A percentile compares a stretch with the other conserved stretches of the same genome.
Conservation (phyloP, 2,329 filamentous ascomycete species). For the Macrophomina pseudophaseolina region DNA sequence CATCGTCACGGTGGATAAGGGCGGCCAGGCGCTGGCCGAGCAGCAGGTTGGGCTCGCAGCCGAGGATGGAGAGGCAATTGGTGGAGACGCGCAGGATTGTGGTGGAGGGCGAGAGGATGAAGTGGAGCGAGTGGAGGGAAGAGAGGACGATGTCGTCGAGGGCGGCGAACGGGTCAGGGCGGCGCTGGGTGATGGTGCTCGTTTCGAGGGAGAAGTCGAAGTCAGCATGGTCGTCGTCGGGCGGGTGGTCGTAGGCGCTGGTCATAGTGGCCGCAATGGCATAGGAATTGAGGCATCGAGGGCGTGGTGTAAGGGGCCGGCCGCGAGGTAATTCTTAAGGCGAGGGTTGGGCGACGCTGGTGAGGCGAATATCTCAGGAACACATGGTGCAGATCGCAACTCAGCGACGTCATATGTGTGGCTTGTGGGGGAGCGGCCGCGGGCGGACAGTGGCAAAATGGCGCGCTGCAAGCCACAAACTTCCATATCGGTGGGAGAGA, state of each 20-base stretch:
- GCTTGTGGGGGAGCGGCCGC: neutral
- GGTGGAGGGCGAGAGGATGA: conserved; percentile 16
- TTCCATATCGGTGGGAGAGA: conserved; percentile 1
- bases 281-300: neutral
- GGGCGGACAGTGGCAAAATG: conserved; percentile 1
- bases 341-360: neutral
- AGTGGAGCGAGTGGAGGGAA: conserved; percentile 10
- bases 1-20: conserved; percentile 9
- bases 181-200: neutral
- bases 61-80: conserved; percentile 13
- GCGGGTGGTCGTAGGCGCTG: neutral
- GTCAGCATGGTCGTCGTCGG: neutral
- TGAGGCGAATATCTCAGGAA: neutral
- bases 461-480: conserved; percentile 11
- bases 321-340: neutral
- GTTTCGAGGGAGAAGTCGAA: neutral
- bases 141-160: conserved; percentile 16
- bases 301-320: neutral
- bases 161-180: neutral
- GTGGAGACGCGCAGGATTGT: conserved; percentile 20
- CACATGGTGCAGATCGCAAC: neutral
- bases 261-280: conserved; percentile 14
- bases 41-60: conserved; percentile 19
- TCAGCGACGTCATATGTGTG: conserved; percentile 14
- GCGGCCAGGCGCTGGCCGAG: conserved; percentile 8